A percentile compares a stretch with the other conserved stretches of the same genome.
Evolutionary conservation across 2,329 filamentous ascomycete genomes (phyloP).

Genomic region (Xylogone sp.): DNA sequence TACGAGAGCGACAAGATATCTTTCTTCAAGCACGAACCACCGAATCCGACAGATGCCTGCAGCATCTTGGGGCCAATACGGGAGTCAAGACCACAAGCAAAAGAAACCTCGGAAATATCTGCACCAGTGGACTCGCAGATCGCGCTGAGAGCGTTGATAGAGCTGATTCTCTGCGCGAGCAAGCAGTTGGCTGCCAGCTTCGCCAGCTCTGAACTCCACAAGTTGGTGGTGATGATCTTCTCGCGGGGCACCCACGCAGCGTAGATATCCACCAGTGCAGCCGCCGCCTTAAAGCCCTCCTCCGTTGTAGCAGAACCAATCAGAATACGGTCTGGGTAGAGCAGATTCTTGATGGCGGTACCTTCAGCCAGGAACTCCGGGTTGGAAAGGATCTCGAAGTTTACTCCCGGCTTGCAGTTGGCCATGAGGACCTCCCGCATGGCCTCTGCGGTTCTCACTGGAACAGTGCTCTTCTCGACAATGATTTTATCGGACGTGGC

Average conservation of each 20-base stretch:
- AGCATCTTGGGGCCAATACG: slow-evolving; percentile 72
- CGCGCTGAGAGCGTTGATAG: slow-evolving; percentile 73
- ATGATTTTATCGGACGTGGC: slow-evolving; percentile 65
- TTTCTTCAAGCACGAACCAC: slow-evolving; percentile 76
- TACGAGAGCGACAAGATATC: slow-evolving; percentile 71
- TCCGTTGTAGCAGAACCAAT: slow-evolving; percentile 65
- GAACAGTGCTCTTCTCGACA: slow-evolving; percentile 76
- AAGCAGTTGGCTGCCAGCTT: slow-evolving; percentile 76
- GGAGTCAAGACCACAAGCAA: slow-evolving; percentile 61
- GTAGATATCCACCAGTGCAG: slow-evolving; percentile 61
- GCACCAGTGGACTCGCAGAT: slow-evolving; percentile 72
- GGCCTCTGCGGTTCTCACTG: slow-evolving; percentile 66
- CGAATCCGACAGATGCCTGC: slow-evolving; percentile 70
- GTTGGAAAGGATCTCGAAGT: slow-evolving; percentile 73
- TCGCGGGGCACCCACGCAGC: slow-evolving; percentile 62
- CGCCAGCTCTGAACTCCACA: slow-evolving; percentile 72
- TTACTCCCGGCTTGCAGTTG: slow-evolving; percentile 49
- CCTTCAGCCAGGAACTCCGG: slow-evolving; percentile 76
- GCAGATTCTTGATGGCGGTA: slow-evolving; percentile 66
- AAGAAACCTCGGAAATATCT: slow-evolving; percentile 67
- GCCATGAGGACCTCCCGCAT: slow-evolving; percentile 60
- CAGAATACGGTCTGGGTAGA: slow-evolving; percentile 66
- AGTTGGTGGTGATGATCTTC: slow-evolving; percentile 66
- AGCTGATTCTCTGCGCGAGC: slow-evolving; percentile 73
- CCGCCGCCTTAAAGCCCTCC: slow-evolving; percentile 57